These are phyloP conservation scores for Aechmea fasciata DNA, from an alignment of 176 grass and related monocot species.

Conservation along the genomic window DNA sequence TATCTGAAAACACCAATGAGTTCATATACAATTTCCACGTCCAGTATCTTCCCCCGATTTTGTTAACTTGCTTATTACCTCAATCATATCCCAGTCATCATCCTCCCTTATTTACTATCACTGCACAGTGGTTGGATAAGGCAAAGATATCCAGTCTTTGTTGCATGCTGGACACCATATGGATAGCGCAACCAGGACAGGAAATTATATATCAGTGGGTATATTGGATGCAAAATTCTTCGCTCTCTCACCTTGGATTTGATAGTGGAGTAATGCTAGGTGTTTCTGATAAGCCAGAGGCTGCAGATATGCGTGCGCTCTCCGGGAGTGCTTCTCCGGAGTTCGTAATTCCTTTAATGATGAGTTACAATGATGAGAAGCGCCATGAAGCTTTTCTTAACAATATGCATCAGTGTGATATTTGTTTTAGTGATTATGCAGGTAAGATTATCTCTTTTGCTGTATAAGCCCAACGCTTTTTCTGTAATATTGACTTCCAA, in stretches of 20 bases:
- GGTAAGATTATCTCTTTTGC: conserved; percentile 27
- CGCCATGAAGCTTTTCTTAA: conserved; percentile 51
- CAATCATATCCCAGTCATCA: conserved; percentile 33
- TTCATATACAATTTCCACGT: conserved; percentile 36
- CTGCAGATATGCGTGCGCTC: conserved; percentile 35
- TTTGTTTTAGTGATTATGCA: conserved; percentile 53
- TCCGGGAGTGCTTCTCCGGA: conserved; percentile 28
- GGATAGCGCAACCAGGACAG: conserved; percentile 35
- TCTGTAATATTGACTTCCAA: background rate
- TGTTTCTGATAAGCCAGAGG: conserved; percentile 22
- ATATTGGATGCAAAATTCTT: conserved; percentile 39
- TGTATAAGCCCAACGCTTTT: background rate
- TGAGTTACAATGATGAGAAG: conserved; percentile 42
- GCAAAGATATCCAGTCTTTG: conserved; percentile 36
- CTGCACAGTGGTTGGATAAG: conserved; percentile 41
- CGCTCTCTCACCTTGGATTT: conserved; percentile 34
- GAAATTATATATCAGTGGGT: conserved; percentile 52
- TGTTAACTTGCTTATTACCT: conserved; percentile 44
- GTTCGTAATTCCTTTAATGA: conserved; percentile 58
- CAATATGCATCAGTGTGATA: conserved; percentile 51
- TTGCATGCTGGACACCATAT: conserved; percentile 44
- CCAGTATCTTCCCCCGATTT: conserved; percentile 37
- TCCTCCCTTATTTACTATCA: conserved; percentile 37
- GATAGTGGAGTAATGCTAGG: conserved; percentile 40
- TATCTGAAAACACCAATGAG: conserved; percentile 8